Evolutionary conservation across 164 flowering plant species (phyloP), one percentile per base, ranked within the genome.

Genomic region (Magnolia sinica): DNA sequence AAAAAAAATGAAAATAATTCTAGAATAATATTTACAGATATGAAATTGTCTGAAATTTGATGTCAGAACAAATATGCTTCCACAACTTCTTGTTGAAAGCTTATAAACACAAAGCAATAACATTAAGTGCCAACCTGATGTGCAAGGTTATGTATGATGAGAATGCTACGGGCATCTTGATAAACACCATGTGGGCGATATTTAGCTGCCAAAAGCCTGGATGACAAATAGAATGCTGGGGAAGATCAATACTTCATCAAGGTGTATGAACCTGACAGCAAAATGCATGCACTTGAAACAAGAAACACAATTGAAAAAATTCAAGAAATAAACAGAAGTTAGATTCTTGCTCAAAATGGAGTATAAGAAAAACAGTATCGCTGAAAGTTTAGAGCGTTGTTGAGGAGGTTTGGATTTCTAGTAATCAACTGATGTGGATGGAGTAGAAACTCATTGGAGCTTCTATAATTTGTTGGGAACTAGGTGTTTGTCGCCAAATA

Each of bases 81-180:
- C 24, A 29, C 22, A 23, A 65, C 11, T 8, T 29, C 19, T 18
- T n/a, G 14, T 13, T n/a, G 68, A 22, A 2, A 24, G 37, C 11
- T 63, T 18, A 27, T 68, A 68, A 31, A 27, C 50, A 14, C 24
- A 31, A 68, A 68, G 27, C 18, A 64, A 22, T 5, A 13, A 14
- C 49, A 37, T 1, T 20, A 61, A 55, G 52, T 64, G 14, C 45
- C 37, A 58, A 76, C 80, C 92, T 96, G 98, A 83, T 96, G 99
- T 59, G 97, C 91, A 51, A 96, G 92, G 84, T 96, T 93, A 82
- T 96, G 99, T 70, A 96, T 93, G n/a, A 92, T 87, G 74, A 93
- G 84, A 73, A 96, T 80, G 85, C 93, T 84, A 37, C 98, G 86
- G 22, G 98, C 92, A 83, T 91, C 96, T 78, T 88, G 88, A 70